Evolutionary conservation across 2,329 filamentous ascomycete species (phyloP).

Genomic region (Colletotrichum sp.): DNA sequence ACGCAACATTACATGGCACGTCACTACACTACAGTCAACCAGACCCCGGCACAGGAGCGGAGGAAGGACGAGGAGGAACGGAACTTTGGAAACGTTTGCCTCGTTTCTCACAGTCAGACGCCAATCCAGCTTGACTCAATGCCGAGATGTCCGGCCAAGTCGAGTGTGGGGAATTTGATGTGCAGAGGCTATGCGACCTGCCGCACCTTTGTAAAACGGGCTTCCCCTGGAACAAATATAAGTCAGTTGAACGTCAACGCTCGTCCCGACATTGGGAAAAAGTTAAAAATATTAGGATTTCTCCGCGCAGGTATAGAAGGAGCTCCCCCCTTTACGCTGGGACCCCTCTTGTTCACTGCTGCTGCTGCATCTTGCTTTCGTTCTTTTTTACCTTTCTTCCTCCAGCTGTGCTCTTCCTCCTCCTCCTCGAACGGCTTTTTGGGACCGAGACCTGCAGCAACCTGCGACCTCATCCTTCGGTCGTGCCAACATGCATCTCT

Average conservation of each 20-base stretch:
- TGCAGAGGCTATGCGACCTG: conserved; percentile 1
- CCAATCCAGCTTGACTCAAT: conserved; percentile 8
- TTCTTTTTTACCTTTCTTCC: not conserved
- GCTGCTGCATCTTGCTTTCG: not conserved
- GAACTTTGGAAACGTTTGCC: conserved; percentile 11
- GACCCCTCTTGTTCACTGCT: conserved; percentile 15
- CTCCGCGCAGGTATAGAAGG: conserved; percentile 3
- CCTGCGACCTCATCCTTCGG: not conserved
- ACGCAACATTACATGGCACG: conserved; percentile 15
- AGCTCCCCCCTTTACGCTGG: not conserved
- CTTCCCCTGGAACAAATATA: not conserved
- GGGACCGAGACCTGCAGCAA: not conserved
- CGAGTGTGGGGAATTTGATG: conserved; percentile 4
- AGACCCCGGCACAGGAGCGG: not conserved
- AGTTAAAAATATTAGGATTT: not conserved
- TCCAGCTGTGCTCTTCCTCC: not conserved
- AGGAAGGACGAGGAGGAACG: not conserved
- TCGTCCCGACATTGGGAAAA: conserved; percentile 7
- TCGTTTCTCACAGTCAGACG: not conserved
- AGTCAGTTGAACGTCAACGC: conserved; percentile 9
- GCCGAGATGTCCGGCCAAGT: conserved; percentile 7
- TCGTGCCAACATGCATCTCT: conserved; percentile 4
- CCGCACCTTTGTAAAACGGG: not conserved
- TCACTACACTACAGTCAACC: not conserved
- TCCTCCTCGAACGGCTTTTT: not conserved